phyloP scores from a whole-genome alignment of 306 rosid genomes.

The Castanea sativa region DNA sequence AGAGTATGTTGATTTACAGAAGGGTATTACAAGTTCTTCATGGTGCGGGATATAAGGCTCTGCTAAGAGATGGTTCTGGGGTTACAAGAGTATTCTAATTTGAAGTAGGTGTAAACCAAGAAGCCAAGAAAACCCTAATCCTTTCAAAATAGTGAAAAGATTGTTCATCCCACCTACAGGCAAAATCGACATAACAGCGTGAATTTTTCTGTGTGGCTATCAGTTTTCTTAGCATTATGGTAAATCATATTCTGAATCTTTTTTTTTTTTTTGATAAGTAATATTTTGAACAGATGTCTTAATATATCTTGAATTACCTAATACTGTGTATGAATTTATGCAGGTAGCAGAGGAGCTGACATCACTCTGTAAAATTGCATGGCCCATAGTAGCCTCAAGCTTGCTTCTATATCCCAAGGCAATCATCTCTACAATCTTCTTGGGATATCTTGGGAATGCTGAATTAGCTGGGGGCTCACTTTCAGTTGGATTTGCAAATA shows the following conservation, averaged over 20 bases:
- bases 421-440: background rate
- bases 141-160: background rate
- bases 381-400: slow-evolving; percentile 5
- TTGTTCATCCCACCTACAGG: background rate
- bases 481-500: slow-evolving; percentile 8
- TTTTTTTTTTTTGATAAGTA: background rate
- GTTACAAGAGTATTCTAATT: background rate
- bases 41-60: background rate
- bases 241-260: background rate
- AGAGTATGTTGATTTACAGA: background rate
- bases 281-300: background rate
- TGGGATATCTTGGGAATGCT: slow-evolving; percentile 3
- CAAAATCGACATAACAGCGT: background rate
- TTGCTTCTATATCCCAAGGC: background rate
- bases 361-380: slow-evolving; percentile 1
- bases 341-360: slow-evolving; percentile 6
- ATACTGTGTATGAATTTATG: background rate
- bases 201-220: background rate
- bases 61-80: background rate
- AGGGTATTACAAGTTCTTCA: background rate
- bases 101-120: background rate
- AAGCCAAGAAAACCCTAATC: background rate
- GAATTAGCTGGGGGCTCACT: slow-evolving; percentile 1
- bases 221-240: background rate
- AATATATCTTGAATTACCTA: background rate